Base-by-base conservation (phyloP, 768 basidiomycete genomes). In the Psilocybe subaeruginosa region DNA sequence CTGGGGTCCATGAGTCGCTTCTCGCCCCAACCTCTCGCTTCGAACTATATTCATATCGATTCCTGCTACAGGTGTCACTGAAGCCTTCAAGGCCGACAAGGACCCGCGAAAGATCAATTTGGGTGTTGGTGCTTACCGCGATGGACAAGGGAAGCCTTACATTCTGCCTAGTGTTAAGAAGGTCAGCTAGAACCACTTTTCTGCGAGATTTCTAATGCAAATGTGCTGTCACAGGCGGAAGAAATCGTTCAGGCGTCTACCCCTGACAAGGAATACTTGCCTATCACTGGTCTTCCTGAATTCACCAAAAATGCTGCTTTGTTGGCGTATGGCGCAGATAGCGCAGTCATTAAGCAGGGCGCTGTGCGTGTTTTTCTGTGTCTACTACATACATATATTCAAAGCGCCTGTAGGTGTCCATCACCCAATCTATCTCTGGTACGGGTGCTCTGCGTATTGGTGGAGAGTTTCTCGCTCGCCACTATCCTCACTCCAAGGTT, bases 391-490 rank as follows among this genome's bases (percentile, higher is more conserved):
- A 33, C 51, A 60, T 45, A 47, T 49, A 37, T 54, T 17, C 51
- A 61, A 67, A 51, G 31, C 43, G 17, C 56, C 52, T 59, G 49
- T 66, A 96, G 92, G 82, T 96, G 70, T 86, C 93, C 27, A 83
- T 91, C 56, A 91, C 94, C 9, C 97, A 99, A 75, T 90, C 95
- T 57, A 96, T 99, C 74, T 99, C 97, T 30, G 97, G 97, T 12
- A 99, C 97, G 11, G 97, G 97, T 68, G 97, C 97, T 48, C 91
- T 98, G 65, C 87, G 97, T 68, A 93, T 99, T 74, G 97, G 95
- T 53, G 95, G 89, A 64, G 90, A 90, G 31, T 99, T 99, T 84
- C 77, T 99, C 35, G 90, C 87, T 23, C 89, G 91, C 43, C 92
- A 94, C 74, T 96, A 95, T 72, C 92, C 92, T 45, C 84, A 93